Evolutionary conservation across 1,284 basidiomycete species (phyloP).

Genomic region (Heliocybe sulcata): DNA sequence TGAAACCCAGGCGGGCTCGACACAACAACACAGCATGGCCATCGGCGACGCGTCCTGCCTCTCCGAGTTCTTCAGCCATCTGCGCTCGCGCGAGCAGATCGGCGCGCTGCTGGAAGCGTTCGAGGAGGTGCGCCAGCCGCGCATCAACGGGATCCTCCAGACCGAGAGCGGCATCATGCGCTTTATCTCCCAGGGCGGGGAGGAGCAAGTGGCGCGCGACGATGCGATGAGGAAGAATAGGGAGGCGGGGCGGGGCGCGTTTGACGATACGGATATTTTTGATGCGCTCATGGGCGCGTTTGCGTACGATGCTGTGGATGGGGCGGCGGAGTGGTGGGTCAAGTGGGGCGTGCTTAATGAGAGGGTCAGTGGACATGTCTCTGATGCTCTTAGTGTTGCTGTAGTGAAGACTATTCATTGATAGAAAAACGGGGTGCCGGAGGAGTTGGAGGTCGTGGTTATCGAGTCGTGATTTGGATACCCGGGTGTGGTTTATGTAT

Average conservation of each 20-base stretch:
- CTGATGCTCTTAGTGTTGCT: too few relatives aligned
- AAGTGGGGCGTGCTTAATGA: conserved; percentile 10
- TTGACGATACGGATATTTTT: neutral
- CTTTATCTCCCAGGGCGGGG: neutral
- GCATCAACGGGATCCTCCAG: conserved; percentile 1
- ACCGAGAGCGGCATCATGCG: conserved; percentile 3
- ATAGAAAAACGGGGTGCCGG: too few relatives aligned
- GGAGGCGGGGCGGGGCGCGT: neutral
- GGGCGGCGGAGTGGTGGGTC: conserved; percentile 13
- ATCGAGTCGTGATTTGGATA: too few relatives aligned
- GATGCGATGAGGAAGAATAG: neutral
- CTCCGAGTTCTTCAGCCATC: conserved; percentile 9
- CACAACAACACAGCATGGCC: conserved; percentile 3
- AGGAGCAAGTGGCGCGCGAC: conserved; percentile 5
- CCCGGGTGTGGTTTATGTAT: too few relatives aligned
- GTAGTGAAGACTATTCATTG: too few relatives aligned
- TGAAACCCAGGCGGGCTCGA: conserved; percentile 2
- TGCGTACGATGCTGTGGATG: conserved; percentile 10
- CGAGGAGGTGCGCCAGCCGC: conserved; percentile 9
- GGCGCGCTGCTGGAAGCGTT: conserved; percentile 8
- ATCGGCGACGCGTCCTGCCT: conserved; percentile 11
- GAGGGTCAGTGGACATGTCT: neutral
- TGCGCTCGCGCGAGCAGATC: conserved; percentile 7
- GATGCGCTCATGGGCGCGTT: conserved; percentile 9
- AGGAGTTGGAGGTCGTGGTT: too few relatives aligned